phyloP scores from a whole-genome alignment of 768 basidiomycete species.

The Russula olivacea region DNA sequence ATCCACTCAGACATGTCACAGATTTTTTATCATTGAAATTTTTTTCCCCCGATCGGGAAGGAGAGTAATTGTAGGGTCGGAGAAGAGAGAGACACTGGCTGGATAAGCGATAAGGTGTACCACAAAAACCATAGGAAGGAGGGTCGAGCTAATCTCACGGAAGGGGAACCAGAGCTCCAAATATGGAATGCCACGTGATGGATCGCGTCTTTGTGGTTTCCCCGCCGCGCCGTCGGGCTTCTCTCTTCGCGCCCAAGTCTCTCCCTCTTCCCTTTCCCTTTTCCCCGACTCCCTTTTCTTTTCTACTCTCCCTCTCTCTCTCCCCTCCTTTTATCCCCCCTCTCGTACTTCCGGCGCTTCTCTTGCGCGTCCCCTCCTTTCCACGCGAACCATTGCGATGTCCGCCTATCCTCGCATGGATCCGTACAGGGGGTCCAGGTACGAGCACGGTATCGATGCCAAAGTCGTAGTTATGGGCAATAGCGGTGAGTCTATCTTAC shows the following conservation, averaged over 20 bases:
- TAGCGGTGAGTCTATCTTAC: constrained; percentile 39
- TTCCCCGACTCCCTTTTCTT: constrained; percentile 23
- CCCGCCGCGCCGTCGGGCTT: not conserved
- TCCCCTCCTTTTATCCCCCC: constrained; percentile 30
- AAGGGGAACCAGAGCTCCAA: not conserved
- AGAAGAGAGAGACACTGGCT: not conserved
- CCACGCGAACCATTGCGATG: constrained; percentile 37
- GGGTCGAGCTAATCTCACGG: not conserved
- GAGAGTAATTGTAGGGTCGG: not conserved
- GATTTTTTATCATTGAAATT: not conserved
- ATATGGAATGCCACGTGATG: not conserved
- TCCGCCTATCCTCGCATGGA: constrained; percentile 55
- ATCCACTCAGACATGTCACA: not conserved
- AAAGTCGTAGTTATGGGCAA: constrained; percentile 97
- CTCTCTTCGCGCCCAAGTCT: constrained; percentile 24
- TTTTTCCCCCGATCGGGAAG: not conserved
- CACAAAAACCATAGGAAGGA: not conserved
- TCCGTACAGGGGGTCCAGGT: constrained; percentile 61
- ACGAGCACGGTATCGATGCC: constrained; percentile 83
- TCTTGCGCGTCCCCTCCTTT: constrained; percentile 27
- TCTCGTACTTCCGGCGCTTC: constrained; percentile 40
- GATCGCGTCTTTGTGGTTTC: not conserved
- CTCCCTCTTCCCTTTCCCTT: constrained; percentile 30
- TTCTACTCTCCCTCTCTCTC: constrained; percentile 26
- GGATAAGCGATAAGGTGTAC: not conserved